A percentile compares a stretch with the other conserved stretches of the same genome.
Evolutionary conservation across 2,329 filamentous ascomycete genomes (phyloP).

Genomic region (Colletotrichum somersetense): DNA sequence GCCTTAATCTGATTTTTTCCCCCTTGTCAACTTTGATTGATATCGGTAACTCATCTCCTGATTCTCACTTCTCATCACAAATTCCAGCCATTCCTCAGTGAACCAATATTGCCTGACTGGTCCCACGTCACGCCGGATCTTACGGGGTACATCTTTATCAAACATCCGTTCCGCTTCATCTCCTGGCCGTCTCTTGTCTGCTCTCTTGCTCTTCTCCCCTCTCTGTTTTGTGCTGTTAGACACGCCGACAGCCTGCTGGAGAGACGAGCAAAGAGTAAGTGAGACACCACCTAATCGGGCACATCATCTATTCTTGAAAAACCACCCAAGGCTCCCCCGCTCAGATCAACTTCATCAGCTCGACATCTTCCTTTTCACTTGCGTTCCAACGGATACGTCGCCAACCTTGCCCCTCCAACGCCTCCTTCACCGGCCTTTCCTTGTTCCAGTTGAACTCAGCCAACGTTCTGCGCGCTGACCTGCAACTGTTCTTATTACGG

Average conservation of each 20-base stretch:
- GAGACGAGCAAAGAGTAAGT: slow-evolving; percentile 11
- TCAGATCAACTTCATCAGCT: slow-evolving; percentile 6
- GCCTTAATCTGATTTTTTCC: background rate
- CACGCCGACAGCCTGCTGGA: slow-evolving; percentile 4
- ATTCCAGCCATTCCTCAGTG: slow-evolving; percentile 30
- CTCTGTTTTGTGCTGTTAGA: slow-evolving; percentile 8
- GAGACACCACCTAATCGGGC: slow-evolving; percentile 17
- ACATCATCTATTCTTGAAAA: slow-evolving; percentile 10
- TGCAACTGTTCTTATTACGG: slow-evolving; percentile 29
- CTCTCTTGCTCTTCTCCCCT: background rate
- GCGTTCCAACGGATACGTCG: slow-evolving; percentile 25
- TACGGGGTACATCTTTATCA: background rate
- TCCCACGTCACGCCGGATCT: slow-evolving; percentile 15
- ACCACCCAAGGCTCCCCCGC: slow-evolving; percentile 4
- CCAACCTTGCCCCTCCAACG: slow-evolving; percentile 12
- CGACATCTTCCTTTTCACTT: slow-evolving; percentile 8
- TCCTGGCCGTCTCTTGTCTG: background rate
- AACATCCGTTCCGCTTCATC: slow-evolving; percentile 4
- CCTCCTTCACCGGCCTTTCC: slow-evolving; percentile 21
- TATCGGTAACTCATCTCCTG: slow-evolving; percentile 9
- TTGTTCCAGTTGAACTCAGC: slow-evolving; percentile 12
- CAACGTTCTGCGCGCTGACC: background rate
- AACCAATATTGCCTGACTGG: slow-evolving; percentile 1
- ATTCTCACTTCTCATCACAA: slow-evolving; percentile 22
- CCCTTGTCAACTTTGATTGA: background rate